A percentile compares a stretch with the other conserved stretches of the same genome.
Evolutionary conservation across 148 eudicot genomes (phyloP).

Genomic region (Diospyros lotus): DNA sequence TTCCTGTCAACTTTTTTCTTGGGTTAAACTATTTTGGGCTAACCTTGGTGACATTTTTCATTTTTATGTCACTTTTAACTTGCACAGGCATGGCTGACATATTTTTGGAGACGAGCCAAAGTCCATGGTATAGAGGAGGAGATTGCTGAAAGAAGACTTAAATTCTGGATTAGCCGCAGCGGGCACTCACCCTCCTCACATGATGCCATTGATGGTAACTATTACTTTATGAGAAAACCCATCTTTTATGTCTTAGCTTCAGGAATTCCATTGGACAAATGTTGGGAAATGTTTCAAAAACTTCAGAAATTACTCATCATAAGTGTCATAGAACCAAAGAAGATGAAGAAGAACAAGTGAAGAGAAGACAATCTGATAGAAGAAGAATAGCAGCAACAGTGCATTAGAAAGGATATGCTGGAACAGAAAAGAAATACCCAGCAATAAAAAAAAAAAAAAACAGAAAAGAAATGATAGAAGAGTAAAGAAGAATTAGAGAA

Average conservation of each 20-base stretch:
- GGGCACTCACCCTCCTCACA: slow-evolving; percentile 87
- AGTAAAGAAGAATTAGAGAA: too few species aligned
- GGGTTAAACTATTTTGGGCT: neutral
- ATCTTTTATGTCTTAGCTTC: neutral
- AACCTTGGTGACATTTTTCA: neutral
- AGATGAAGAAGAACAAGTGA: too few species aligned
- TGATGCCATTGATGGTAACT: slow-evolving; percentile 81
- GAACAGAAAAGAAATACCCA: too few species aligned
- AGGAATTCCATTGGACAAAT: neutral
- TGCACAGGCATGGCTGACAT: slow-evolving; percentile 86
- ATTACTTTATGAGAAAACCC: neutral
- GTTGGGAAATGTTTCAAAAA: neutral
- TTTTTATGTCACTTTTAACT: slow-evolving; percentile 12
- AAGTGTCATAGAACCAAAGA: too few species aligned
- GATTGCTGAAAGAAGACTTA: slow-evolving; percentile 61
- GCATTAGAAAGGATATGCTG: too few species aligned
- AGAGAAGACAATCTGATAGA: too few species aligned
- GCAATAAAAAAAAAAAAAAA: too few species aligned
- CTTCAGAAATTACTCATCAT: neutral
- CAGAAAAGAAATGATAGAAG: too few species aligned
- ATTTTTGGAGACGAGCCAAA: slow-evolving; percentile 85
- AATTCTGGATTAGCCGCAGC: slow-evolving; percentile 81
- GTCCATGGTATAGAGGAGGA: slow-evolving; percentile 69
- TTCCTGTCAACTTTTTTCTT: neutral
- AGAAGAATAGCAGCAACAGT: too few species aligned